Evolutionary conservation across 2,329 filamentous ascomycete genomes (phyloP).

Genomic region (Rhynchosporium secalis): DNA sequence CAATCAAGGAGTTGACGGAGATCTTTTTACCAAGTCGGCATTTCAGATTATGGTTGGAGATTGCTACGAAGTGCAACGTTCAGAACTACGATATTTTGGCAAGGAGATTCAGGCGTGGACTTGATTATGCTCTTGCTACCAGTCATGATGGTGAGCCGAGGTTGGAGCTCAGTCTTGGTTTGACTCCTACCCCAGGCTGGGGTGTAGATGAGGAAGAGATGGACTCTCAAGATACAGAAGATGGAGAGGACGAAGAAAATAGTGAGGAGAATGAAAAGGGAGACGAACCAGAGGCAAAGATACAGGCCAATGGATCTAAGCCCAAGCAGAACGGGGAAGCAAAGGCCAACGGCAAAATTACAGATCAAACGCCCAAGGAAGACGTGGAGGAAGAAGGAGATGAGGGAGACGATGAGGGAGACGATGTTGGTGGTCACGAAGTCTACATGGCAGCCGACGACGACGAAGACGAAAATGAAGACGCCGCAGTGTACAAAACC

Average conservation of each 20-base stretch:
- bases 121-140: constrained; percentile 92
- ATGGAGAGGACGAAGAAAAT: constrained; percentile 41
- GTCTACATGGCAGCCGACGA: constrained; percentile 94
- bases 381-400: constrained; percentile 23
- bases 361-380: constrained; percentile 17
- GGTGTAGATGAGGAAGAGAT: constrained; percentile 65
- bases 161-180: constrained; percentile 81
- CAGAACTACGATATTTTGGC: constrained; percentile 77
- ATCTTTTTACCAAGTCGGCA: constrained; percentile 79
- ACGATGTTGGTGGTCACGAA: constrained; percentile 73
- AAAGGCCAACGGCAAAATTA: constrained; percentile 26
- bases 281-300: constrained; percentile 27
- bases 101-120: constrained; percentile 79
- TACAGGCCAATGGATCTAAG: constrained; percentile 35
- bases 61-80: constrained; percentile 75
- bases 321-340: constrained; percentile 38
- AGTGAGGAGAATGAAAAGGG: constrained; percentile 40
- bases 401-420: constrained; percentile 43
- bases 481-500: constrained; percentile 86
- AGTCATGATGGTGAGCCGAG: constrained; percentile 76
- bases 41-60: constrained; percentile 86
- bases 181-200: constrained; percentile 86
- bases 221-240: constrained; percentile 44
- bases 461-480: constrained; percentile 59
- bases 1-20: constrained; percentile 77